Conservation (phyloP, 1,284 basidiomycete species). For the Tilletia setariae region DNA sequence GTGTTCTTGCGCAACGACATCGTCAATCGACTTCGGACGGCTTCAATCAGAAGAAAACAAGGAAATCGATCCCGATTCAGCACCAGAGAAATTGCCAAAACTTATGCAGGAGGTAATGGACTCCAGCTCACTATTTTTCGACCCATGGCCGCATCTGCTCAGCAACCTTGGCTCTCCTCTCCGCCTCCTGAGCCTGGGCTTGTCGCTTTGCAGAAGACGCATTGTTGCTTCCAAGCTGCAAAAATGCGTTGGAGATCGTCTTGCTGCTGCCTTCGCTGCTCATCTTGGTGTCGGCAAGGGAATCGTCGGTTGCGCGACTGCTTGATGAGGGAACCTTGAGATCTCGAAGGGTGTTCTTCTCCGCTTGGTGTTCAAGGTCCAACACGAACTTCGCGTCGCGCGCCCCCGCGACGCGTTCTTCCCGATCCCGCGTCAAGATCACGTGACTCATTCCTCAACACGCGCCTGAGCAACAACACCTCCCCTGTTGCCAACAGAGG, state of each 20-base stretch:
- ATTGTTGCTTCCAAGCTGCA: background rate
- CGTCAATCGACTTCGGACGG: constrained; percentile 94
- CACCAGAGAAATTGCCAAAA: too few relatives aligned
- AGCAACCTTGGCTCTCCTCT: constrained; percentile 27
- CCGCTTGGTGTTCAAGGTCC: background rate
- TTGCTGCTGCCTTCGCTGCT: background rate
- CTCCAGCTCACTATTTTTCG: constrained; percentile 78
- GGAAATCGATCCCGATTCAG: constrained; percentile 16
- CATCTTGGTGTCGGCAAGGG: background rate
- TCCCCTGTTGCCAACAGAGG: too few relatives aligned
- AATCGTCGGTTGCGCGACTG: background rate
- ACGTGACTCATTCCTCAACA: background rate
- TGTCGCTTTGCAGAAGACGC: background rate
- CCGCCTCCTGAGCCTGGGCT: constrained; percentile 28
- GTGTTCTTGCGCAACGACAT: constrained; percentile 94
- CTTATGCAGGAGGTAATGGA: too few relatives aligned
- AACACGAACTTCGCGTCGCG: background rate
- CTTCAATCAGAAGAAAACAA: constrained; percentile 57
- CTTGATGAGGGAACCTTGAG: background rate
- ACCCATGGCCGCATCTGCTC: constrained; percentile 80
- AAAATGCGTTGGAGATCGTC: background rate
- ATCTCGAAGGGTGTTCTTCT: background rate
- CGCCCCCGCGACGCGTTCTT: background rate
- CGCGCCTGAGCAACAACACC: too few relatives aligned
- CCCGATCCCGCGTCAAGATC: background rate